These are phyloP conservation scores for Plasmodium berghei DNA, from an alignment of 169 alveolate genomes.

Conservation along the genomic window DNA sequence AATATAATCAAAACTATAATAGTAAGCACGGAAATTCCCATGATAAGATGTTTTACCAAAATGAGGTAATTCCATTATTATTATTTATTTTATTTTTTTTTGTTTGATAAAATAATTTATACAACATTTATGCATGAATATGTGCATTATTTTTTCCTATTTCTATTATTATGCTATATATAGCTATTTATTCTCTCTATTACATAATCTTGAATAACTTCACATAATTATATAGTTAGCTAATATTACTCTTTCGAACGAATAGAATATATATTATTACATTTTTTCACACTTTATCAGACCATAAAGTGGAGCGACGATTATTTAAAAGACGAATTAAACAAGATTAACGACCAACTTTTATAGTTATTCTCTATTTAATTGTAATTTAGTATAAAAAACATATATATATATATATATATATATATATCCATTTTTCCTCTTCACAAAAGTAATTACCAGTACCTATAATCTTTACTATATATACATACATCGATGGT, in stretches of 20 bases:
- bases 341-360: constrained; percentile 23
- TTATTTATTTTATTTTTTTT: too few relatives aligned
- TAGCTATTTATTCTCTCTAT: background rate
- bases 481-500: background rate
- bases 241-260: too few relatives aligned
- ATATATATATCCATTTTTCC: too few relatives aligned
- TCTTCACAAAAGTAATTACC: too few relatives aligned
- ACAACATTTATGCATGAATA: too few relatives aligned
- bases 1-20: constrained; percentile 40
- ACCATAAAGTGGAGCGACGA: constrained; percentile 34
- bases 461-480: too few relatives aligned
- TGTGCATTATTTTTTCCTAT: too few relatives aligned
- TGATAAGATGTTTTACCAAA: constrained; percentile 29
- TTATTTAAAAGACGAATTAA: constrained; percentile 48
- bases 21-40: background rate
- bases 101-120: too few relatives aligned
- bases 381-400: background rate
- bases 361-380: constrained; percentile 2
- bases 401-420: too few relatives aligned
- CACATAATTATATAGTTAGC: too few relatives aligned
- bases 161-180: too few relatives aligned
- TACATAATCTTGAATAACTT: background rate
- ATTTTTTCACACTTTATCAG: background rate
- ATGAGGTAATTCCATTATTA: constrained; percentile 21
- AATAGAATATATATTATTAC: too few relatives aligned